A percentile compares a stretch with the other conserved stretches of the same genome.
Evolutionary conservation across 2,329 filamentous ascomycete genomes (phyloP).

Genomic region (Alternaria brassicae): DNA sequence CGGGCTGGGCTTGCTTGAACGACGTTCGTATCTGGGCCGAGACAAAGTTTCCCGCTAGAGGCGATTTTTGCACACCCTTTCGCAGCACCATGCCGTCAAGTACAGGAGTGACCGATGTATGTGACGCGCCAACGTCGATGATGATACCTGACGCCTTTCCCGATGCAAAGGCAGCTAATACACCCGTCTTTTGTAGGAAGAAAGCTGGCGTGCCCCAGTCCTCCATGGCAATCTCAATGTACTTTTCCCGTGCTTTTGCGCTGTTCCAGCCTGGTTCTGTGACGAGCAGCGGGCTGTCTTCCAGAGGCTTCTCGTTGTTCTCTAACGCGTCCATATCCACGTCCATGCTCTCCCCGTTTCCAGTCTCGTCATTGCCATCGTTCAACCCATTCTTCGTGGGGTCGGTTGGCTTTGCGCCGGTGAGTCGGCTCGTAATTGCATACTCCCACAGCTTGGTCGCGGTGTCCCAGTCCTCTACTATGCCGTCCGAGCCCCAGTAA

Average conservation of each 20-base stretch:
- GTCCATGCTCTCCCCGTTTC: slow-evolving; percentile 63
- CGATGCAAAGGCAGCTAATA: slow-evolving; percentile 88
- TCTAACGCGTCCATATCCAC: slow-evolving; percentile 65
- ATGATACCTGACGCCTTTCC: slow-evolving; percentile 94
- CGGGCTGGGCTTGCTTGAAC: slow-evolving; percentile 71
- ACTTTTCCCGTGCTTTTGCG: slow-evolving; percentile 86
- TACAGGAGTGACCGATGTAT: slow-evolving; percentile 86
- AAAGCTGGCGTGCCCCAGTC: slow-evolving; percentile 95
- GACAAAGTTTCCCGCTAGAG: slow-evolving; percentile 86
- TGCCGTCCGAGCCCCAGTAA: slow-evolving; percentile 86
- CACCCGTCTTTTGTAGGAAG: slow-evolving; percentile 87
- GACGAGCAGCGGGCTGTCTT: slow-evolving; percentile 90
- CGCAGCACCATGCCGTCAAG: slow-evolving; percentile 95
- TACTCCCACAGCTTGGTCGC: slow-evolving; percentile 92
- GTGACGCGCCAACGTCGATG: slow-evolving; percentile 87
- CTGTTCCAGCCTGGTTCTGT: slow-evolving; percentile 95
- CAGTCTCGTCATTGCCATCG: slow-evolving; percentile 73
- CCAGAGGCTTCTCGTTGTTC: slow-evolving; percentile 74
- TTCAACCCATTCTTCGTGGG: slow-evolving; percentile 81
- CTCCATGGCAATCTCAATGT: slow-evolving; percentile 96
- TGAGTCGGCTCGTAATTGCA: slow-evolving; percentile 85
- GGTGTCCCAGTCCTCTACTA: slow-evolving; percentile 96
- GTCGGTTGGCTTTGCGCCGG: slow-evolving; percentile 73
- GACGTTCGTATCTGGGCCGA: slow-evolving; percentile 85
- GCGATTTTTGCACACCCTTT: slow-evolving; percentile 82